These are phyloP conservation scores for Podaxis rugospora DNA, from an alignment of 768 basidiomycete species.

Conservation along the genomic window DNA sequence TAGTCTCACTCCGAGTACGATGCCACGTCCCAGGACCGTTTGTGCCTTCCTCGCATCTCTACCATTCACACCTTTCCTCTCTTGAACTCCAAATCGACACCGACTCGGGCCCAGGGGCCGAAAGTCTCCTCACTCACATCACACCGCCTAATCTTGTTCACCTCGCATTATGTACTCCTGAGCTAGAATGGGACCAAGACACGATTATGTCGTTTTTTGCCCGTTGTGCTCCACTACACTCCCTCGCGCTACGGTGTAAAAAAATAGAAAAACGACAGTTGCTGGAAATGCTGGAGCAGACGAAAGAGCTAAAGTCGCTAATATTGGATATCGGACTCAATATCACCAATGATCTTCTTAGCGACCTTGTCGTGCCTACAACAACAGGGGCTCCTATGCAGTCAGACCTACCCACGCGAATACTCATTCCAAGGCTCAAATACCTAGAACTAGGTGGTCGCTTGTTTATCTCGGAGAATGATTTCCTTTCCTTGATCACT, in stretches of 20 bases:
- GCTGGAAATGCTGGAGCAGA: background rate
- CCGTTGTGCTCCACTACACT: background rate
- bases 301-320: background rate
- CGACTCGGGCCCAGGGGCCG: conserved; percentile 6
- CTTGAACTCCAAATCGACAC: conserved; percentile 9
- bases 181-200: conserved; percentile 9
- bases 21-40: conserved; percentile 2
- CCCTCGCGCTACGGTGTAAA: conserved; percentile 3
- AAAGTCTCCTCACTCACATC: conserved; percentile 1
- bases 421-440: background rate
- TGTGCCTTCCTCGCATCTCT: background rate
- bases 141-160: conserved; percentile 2
- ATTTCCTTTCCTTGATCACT: conserved; percentile 5
- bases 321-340: conserved; percentile 5
- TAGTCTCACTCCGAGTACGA: background rate
- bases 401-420: background rate
- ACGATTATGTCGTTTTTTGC: conserved; percentile 4
- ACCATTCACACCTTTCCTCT: background rate
- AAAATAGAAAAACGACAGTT: conserved; percentile 1
- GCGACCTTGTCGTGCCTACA: background rate
- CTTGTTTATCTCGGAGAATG: conserved; percentile 5
- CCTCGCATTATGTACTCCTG: background rate
- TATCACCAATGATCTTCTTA: conserved; percentile 1
- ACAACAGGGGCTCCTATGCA: background rate
- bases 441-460: conserved; percentile 7